These are phyloP conservation scores for Mesembryanthemum crystallinum DNA, from an alignment of 148 eudicot species.

Conservation along the genomic window DNA sequence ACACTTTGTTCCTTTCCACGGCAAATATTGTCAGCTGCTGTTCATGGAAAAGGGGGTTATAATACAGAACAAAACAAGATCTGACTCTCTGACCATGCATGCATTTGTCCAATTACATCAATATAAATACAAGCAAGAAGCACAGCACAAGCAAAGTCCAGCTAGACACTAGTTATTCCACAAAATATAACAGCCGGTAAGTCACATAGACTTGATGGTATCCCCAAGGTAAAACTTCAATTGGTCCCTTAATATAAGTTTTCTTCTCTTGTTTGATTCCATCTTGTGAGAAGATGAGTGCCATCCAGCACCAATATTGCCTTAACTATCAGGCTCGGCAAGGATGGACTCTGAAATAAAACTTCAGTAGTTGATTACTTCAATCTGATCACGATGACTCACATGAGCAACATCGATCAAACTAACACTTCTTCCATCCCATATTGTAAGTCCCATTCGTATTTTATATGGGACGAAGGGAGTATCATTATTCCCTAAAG, in stretches of 20 bases:
- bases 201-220: background rate
- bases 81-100: background rate
- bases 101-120: background rate
- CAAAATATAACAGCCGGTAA: background rate
- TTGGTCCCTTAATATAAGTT: background rate
- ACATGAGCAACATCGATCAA: background rate
- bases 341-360: background rate
- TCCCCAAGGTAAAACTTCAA: background rate
- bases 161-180: background rate
- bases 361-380: background rate
- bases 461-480: too few species aligned
- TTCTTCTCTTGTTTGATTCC: background rate
- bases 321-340: too few species aligned
- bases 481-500: too few species aligned
- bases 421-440: background rate
- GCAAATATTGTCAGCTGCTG: constrained; percentile 33
- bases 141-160: background rate
- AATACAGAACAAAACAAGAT: background rate
- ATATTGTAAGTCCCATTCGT: background rate
- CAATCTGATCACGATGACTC: background rate
- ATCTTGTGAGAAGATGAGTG: background rate
- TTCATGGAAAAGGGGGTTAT: constrained; percentile 11
- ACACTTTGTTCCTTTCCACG: constrained; percentile 26
- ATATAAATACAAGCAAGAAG: background rate
- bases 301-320: background rate